These are phyloP conservation scores for Cercophora scortea DNA, from an alignment of 495 filamentous ascomycete species.

Conservation along the genomic window DNA sequence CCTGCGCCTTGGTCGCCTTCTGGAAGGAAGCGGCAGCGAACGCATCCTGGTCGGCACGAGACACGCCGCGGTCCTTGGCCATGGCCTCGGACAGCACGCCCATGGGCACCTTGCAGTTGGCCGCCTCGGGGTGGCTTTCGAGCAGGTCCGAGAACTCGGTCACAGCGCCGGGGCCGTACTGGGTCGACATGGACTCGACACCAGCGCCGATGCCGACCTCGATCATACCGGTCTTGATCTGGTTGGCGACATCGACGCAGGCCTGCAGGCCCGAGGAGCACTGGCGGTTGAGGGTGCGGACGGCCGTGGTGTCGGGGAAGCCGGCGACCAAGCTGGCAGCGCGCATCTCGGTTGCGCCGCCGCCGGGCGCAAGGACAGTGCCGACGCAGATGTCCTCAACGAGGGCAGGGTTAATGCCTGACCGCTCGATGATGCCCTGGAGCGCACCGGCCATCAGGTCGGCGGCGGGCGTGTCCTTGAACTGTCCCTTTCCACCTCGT, in stretches of 20 bases:
- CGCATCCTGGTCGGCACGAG: conserved; percentile 68
- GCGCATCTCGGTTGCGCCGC: conserved; percentile 93
- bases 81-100: conserved; percentile 89
- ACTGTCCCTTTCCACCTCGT: conserved; percentile 83
- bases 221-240: conserved; percentile 83
- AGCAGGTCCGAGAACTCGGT: conserved; percentile 92
- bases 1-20: conserved; percentile 81
- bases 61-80: conserved; percentile 74
- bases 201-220: conserved; percentile 91
- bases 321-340: conserved; percentile 88
- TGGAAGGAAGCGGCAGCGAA: conserved; percentile 88
- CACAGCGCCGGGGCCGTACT: conserved; percentile 87
- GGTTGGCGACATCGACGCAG: conserved; percentile 86
- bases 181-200: conserved; percentile 92
- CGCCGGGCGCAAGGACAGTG: conserved; percentile 83
- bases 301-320: conserved; percentile 74
- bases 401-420: conserved; percentile 70
- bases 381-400: conserved; percentile 94
- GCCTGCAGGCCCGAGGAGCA: conserved; percentile 87
- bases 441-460: conserved; percentile 84
- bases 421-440: conserved; percentile 71
- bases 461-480: conserved; percentile 86
- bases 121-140: conserved; percentile 71
- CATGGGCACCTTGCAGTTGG: conserved; percentile 98
- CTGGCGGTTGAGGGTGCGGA: conserved; percentile 84